phyloP scores from a whole-genome alignment of 73 alveolate species.

The Paramecium tetraurelia region DNA sequence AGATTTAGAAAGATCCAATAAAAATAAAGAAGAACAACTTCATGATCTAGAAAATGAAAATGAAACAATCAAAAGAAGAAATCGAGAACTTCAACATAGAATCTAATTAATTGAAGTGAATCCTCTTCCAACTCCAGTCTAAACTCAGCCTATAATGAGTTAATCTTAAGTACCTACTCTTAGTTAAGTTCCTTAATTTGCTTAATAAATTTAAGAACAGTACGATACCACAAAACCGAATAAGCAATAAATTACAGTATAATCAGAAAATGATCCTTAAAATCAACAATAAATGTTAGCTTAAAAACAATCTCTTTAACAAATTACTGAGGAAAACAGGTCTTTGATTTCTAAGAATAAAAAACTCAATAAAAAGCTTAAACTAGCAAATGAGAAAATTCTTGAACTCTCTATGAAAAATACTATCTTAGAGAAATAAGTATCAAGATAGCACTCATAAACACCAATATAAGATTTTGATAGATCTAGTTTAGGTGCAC shows the following conservation, averaged over 20 bases:
- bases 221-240: neutral
- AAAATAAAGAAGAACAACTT: conserved; percentile 46
- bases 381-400: conserved; percentile 50
- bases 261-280: neutral
- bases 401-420: conserved; percentile 13
- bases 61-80: conserved; percentile 52
- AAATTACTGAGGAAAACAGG: conserved; percentile 32
- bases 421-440: neutral
- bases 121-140: conserved; percentile 10
- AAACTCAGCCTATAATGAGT: neutral
- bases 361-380: conserved; percentile 9
- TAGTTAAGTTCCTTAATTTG: neutral
- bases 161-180: neutral
- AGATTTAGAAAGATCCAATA: neutral
- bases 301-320: neutral
- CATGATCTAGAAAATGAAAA: conserved; percentile 53
- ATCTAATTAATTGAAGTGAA: conserved; percentile 46
- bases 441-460: neutral
- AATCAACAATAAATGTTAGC: neutral
- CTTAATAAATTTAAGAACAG: neutral
- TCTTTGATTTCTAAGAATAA: neutral
- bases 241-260: neutral
- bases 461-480: neutral
- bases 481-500: neutral
- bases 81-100: conserved; percentile 54